Conservation (phyloP, 371 early-diverging fungal species). For the Actinomucor elegans region DNA sequence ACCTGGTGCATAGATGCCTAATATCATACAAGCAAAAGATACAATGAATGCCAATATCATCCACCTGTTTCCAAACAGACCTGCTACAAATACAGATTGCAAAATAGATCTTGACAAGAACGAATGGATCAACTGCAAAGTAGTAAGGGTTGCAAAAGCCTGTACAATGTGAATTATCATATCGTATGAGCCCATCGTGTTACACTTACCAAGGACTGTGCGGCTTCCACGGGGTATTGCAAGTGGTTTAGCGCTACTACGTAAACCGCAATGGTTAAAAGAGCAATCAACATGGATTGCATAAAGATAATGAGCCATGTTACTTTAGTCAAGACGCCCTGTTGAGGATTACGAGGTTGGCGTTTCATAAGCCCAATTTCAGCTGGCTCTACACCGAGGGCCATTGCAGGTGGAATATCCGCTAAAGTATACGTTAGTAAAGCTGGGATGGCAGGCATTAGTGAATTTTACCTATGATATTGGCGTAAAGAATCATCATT, state of each 20-base stretch:
- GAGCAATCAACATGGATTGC: constrained; percentile 57
- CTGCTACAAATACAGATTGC: constrained; percentile 69
- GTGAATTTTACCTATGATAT: no score
- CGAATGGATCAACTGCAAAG: constrained; percentile 77
- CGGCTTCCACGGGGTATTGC: constrained; percentile 13
- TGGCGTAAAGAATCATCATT: constrained; percentile 49
- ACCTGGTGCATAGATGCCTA: constrained; percentile 1
- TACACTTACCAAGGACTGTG: constrained; percentile 28
- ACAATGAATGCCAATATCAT: constrained; percentile 50
- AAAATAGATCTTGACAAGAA: constrained; percentile 76
- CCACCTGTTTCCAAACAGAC: constrained; percentile 69
- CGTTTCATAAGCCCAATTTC: constrained; percentile 76
- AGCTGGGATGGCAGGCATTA: no score
- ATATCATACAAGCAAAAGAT: background rate
- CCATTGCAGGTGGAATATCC: constrained; percentile 78
- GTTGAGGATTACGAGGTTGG: constrained; percentile 65
- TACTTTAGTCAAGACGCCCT: constrained; percentile 54
- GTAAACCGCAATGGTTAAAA: constrained; percentile 55
- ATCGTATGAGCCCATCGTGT: background rate
- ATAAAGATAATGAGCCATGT: constrained; percentile 31
- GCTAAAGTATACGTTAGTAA: no score
- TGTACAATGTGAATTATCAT: constrained; percentile 16
- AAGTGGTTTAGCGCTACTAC: constrained; percentile 52
- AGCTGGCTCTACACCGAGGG: constrained; percentile 77
- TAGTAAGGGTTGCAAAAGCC: constrained; percentile 75